A percentile compares a stretch with the other conserved stretches of the same genome.
phyloP scores from a whole-genome alignment of 148 eudicot genomes.

The Rhododendron ovatum region DNA sequence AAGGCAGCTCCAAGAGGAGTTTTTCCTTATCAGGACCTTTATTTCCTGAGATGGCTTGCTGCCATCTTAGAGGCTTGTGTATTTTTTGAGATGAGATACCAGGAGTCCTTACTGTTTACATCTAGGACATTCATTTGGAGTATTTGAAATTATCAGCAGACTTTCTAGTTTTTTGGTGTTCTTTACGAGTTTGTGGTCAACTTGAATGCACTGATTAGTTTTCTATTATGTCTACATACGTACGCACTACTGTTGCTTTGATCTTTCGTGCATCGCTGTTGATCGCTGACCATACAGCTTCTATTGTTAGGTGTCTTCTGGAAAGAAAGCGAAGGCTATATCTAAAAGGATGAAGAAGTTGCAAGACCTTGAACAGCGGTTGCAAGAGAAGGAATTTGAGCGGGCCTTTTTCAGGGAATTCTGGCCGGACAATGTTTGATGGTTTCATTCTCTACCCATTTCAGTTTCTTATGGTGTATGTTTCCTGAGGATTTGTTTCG shows the following conservation, averaged over 20 bases:
- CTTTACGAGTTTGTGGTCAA: not conserved
- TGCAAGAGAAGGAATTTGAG: conserved; percentile 76
- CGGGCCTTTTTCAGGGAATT: conserved; percentile 81
- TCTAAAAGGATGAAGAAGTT: conserved; percentile 64
- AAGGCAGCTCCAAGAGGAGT: no score
- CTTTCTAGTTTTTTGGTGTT: not conserved
- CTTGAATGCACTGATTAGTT: not conserved
- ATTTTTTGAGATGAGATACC: no score
- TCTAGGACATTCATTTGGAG: not conserved
- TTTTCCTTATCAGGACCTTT: no score
- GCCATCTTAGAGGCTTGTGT: no score
- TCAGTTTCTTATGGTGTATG: not conserved
- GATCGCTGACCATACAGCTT: not conserved
- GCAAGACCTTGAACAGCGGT: conserved; percentile 49
- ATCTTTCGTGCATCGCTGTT: not conserved
- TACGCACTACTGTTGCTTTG: not conserved
- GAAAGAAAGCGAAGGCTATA: conserved; percentile 46
- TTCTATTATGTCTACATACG: not conserved
- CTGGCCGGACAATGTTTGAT: conserved; percentile 95
- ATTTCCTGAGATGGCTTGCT: no score
- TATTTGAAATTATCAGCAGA: not conserved
- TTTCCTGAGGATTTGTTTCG: not conserved
- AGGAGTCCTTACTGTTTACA: no score
- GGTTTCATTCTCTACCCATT: not conserved
- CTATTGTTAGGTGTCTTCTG: conserved; percentile 35